phyloP scores from a whole-genome alignment of 208 protist species.

The Wallacemonas rigidus region DNA sequence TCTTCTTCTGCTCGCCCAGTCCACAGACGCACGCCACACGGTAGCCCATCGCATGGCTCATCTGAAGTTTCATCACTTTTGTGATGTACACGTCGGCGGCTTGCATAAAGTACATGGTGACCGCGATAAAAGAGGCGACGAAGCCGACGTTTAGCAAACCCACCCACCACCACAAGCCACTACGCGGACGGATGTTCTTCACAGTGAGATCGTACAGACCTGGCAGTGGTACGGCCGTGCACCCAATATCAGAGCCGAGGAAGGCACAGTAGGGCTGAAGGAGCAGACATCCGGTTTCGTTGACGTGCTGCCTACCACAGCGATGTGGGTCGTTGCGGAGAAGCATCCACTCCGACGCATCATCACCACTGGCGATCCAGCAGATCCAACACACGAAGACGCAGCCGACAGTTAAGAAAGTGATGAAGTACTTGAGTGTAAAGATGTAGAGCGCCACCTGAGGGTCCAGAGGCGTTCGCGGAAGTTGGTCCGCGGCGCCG shows the following conservation, averaged over 20 bases:
- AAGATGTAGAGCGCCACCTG: conserved; percentile 81
- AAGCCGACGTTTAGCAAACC: conserved; percentile 69
- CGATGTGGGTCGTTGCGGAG: conserved; percentile 46
- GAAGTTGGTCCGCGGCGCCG: not conserved
- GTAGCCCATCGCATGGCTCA: conserved; percentile 72
- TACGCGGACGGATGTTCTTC: conserved; percentile 67
- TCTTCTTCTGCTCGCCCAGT: conserved; percentile 35
- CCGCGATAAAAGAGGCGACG: conserved; percentile 43
- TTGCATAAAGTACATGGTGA: conserved; percentile 51
- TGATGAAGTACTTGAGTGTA: conserved; percentile 73
- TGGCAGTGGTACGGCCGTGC: conserved; percentile 50
- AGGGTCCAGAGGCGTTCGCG: conserved; percentile 67
- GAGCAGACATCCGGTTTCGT: conserved; percentile 52
- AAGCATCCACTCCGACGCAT: conserved; percentile 46
- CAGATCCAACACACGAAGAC: conserved; percentile 76
- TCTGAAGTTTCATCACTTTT: conserved; percentile 62
- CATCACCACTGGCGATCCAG: conserved; percentile 46
- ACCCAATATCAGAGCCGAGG: conserved; percentile 36
- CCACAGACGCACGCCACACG: conserved; percentile 76
- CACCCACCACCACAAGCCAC: conserved; percentile 58
- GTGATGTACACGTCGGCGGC: conserved; percentile 55
- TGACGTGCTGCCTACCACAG: conserved; percentile 43
- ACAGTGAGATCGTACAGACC: conserved; percentile 85
- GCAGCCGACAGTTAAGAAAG: conserved; percentile 59
- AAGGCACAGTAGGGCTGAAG: conserved; percentile 65